phyloP scores from a whole-genome alignment of 2,329 filamentous ascomycete genomes.

The Hymenoscyphus albidus region DNA sequence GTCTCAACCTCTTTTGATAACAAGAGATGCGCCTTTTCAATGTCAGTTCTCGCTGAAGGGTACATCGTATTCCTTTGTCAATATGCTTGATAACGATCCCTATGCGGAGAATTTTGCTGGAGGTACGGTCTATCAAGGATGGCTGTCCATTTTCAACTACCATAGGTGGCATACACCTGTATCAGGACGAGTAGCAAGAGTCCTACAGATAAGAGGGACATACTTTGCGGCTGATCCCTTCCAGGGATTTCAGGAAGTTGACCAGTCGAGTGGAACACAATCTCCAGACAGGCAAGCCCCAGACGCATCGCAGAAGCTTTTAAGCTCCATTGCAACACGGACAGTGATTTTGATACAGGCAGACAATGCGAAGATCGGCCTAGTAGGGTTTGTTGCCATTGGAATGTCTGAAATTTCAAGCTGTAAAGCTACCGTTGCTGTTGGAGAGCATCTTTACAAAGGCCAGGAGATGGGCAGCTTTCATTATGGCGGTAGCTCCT shows the following conservation, averaged over 20 bases:
- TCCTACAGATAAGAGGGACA: constrained; percentile 57
- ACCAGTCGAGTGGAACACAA: too few species aligned
- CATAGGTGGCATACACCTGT: constrained; percentile 72
- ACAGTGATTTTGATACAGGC: constrained; percentile 69
- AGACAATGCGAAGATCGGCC: constrained; percentile 61
- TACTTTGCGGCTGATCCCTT: constrained; percentile 61
- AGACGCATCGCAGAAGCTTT: constrained; percentile 55
- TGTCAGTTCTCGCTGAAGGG: constrained; percentile 67
- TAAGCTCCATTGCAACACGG: constrained; percentile 64
- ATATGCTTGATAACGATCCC: constrained; percentile 59
- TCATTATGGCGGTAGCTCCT: constrained; percentile 71
- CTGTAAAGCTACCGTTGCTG: constrained; percentile 65
- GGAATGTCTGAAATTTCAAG: constrained; percentile 76
- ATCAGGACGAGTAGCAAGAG: constrained; percentile 54
- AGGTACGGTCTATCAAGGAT: constrained; percentile 68
- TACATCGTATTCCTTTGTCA: constrained; percentile 61
- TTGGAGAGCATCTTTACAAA: constrained; percentile 63
- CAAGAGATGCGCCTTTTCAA: constrained; percentile 47
- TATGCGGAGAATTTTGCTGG: constrained; percentile 53
- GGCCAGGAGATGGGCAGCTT: constrained; percentile 53
- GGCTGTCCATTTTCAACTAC: constrained; percentile 63
- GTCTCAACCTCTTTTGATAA: constrained; percentile 53
- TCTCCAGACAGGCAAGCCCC: too few species aligned
- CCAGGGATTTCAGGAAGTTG: constrained; percentile 28
- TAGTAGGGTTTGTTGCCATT: constrained; percentile 67